Conservation (phyloP, 1,139 yeast genomes). For the Eremothecium coryli region DNA sequence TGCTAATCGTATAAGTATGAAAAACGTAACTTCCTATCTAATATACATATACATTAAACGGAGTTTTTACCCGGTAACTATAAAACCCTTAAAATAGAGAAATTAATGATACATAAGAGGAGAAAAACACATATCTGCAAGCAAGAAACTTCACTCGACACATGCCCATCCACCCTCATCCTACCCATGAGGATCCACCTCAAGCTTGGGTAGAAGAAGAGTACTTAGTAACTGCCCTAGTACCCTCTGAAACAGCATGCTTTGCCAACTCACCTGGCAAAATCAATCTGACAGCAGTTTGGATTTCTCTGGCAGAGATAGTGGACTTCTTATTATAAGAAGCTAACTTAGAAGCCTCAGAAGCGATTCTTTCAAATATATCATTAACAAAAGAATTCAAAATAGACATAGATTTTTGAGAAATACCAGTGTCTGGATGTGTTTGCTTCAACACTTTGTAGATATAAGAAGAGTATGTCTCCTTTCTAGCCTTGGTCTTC, state of each 20-base stretch:
- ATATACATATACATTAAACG: neutral
- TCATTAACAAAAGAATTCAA: slow-evolving; percentile 98
- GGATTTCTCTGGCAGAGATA: slow-evolving; percentile 98
- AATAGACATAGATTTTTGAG: slow-evolving; percentile 98
- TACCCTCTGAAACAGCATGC: slow-evolving; percentile 99
- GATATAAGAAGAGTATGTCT: slow-evolving; percentile 96
- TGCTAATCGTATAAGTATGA: too few species aligned
- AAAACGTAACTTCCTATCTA: neutral
- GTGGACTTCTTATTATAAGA: slow-evolving; percentile 99
- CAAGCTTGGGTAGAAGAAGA: slow-evolving; percentile 45
- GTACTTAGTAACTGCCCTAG: slow-evolving; percentile 99
- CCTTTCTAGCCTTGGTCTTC: slow-evolving; percentile 97
- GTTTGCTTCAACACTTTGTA: slow-evolving; percentile 98
- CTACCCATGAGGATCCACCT: too few species aligned
- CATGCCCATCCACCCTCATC: too few species aligned
- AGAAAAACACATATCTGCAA: too few species aligned
- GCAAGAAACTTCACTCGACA: too few species aligned
- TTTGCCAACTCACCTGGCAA: slow-evolving; percentile 99
- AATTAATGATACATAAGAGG: too few species aligned
- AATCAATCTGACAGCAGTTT: slow-evolving; percentile 98
- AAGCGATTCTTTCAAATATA: slow-evolving; percentile 89
- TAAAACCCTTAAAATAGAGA: too few species aligned
- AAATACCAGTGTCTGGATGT: slow-evolving; percentile 99
- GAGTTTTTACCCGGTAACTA: too few species aligned
- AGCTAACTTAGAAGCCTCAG: slow-evolving; percentile 98